Evolutionary conservation across 441 rosid species (phyloP).

Genomic region (Biscutella laevigata): DNA sequence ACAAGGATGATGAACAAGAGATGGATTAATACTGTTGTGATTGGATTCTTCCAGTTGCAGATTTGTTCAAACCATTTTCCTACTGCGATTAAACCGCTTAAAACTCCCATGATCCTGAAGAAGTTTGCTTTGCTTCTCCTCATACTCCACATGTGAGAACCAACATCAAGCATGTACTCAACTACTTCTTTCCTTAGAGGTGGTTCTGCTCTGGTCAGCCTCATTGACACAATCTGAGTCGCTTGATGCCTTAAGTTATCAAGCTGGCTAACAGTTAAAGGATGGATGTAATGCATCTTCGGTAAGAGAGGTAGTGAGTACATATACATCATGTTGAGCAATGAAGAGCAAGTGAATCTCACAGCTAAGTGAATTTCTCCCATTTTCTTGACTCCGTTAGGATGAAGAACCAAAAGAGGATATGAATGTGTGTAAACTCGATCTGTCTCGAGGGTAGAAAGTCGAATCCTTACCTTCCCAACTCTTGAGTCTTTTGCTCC

Average conservation of each 20-base stretch:
- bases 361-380: constrained; percentile 95
- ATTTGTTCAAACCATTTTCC: constrained; percentile 93
- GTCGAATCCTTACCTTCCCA: constrained; percentile 87
- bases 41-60: constrained; percentile 88
- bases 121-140: constrained; percentile 95
- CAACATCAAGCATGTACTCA: constrained; percentile 94
- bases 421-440: constrained; percentile 85
- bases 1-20: constrained; percentile 80
- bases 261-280: constrained; percentile 80
- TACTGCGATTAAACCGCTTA: constrained; percentile 69
- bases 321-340: constrained; percentile 96
- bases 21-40: constrained; percentile 84
- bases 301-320: constrained; percentile 76
- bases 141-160: constrained; percentile 99
- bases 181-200: constrained; percentile 90
- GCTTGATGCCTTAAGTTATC: constrained; percentile 91
- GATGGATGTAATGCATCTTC: constrained; percentile 90
- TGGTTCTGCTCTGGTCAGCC: constrained; percentile 86
- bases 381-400: constrained; percentile 85
- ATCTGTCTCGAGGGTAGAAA: constrained; percentile 89
- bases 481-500: constrained; percentile 60
- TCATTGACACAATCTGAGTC: constrained; percentile 72
- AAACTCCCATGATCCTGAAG: constrained; percentile 79
- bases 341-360: constrained; percentile 79
- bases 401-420: constrained; percentile 73